Evolutionary conservation across 306 rosid species (phyloP), one percentile per base, ranked within the genome.

Genomic region (Pyrus pyrifolia): DNA sequence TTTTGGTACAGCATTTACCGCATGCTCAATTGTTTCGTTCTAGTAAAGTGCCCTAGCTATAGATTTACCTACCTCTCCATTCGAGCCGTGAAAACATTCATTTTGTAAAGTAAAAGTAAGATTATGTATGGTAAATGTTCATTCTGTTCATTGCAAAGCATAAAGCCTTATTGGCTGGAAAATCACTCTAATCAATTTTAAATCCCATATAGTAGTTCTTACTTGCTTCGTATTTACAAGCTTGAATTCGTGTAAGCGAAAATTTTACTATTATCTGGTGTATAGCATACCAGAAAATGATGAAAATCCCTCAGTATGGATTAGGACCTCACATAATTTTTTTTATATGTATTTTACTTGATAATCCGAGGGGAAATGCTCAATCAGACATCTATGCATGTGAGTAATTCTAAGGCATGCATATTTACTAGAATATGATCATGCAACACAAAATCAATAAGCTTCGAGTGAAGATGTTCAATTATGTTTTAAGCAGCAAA

Each of bases 1-100:
- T 78, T 12, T 62, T 35, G 58, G 76, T 17, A 64, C 68, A 8
- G 17, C 40, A 25, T 60, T 49, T 49, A 49, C 64, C 30, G 33
- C 57, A 52, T 73, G 55, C 74, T 19, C 21, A 9, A 40, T 81
- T 57, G 33, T 33, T 72, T 67, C 81, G 60, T 52, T 51, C 68
- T 57, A n/a, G 62, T 29, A 67, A 33, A 60, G 27, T 27, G 42
- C 30, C 71, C 29, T 49, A 15, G 3, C 55, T 15, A 49, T 49
- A 1, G 22, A 46, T 78, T 35, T 66, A 55, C 67, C 70, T 42
- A 11, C 30, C 5, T 2, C 17, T 33, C 2, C 6, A 6, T 35
- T 35, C 8, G 40, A 35, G 40, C 6, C 2, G 2, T 35, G 0
- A 0, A 35, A 35, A 35, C 40, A 35, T 35, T 35, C 40, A 35